A percentile compares a stretch with the other conserved stretches of the same genome.
phyloP scores from a whole-genome alignment of 805 yeast species.

The Nakazawaea ambrosiae region DNA sequence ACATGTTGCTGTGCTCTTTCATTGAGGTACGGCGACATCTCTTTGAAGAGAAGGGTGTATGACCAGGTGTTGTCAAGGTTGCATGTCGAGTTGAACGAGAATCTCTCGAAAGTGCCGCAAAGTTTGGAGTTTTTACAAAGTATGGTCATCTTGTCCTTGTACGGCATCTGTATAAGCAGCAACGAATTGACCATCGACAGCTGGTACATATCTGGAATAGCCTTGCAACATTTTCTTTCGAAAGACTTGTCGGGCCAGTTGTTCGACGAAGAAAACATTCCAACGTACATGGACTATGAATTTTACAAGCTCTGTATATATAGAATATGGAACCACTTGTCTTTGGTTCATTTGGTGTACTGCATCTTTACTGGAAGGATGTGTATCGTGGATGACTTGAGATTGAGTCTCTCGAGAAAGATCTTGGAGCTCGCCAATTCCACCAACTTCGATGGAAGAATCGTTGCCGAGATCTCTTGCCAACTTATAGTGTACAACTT shows the following conservation, averaged over 20 bases:
- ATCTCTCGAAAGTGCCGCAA: slow-evolving; percentile 35
- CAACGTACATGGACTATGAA: slow-evolving; percentile 27
- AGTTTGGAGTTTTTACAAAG: slow-evolving; percentile 58
- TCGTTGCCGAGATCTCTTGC: slow-evolving; percentile 68
- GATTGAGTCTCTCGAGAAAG: slow-evolving; percentile 46
- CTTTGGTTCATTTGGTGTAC: slow-evolving; percentile 59
- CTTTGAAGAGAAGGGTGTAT: slow-evolving; percentile 33
- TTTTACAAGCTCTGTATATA: slow-evolving; percentile 48
- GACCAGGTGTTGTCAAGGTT: slow-evolving; percentile 37
- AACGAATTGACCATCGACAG: slow-evolving; percentile 47
- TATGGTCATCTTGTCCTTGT: slow-evolving; percentile 56
- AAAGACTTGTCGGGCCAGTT: slow-evolving; percentile 39
- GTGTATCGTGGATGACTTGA: slow-evolving; percentile 50
- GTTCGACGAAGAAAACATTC: slow-evolving; percentile 13
- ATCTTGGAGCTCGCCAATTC: slow-evolving; percentile 51
- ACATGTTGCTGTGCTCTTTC: slow-evolving; percentile 62
- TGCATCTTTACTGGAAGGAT: slow-evolving; percentile 60
- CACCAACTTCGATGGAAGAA: slow-evolving; percentile 76
- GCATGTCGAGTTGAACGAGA: slow-evolving; percentile 38
- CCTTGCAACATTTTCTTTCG: slow-evolving; percentile 54
- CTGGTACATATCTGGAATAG: slow-evolving; percentile 63
- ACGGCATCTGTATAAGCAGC: slow-evolving; percentile 54
- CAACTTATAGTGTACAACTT: slow-evolving; percentile 52
- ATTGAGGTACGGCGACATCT: slow-evolving; percentile 39
- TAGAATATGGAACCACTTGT: slow-evolving; percentile 67